These are phyloP conservation scores for Saccharomycopsis microspora DNA, from an alignment of 805 yeast species.

Conservation along the genomic window DNA sequence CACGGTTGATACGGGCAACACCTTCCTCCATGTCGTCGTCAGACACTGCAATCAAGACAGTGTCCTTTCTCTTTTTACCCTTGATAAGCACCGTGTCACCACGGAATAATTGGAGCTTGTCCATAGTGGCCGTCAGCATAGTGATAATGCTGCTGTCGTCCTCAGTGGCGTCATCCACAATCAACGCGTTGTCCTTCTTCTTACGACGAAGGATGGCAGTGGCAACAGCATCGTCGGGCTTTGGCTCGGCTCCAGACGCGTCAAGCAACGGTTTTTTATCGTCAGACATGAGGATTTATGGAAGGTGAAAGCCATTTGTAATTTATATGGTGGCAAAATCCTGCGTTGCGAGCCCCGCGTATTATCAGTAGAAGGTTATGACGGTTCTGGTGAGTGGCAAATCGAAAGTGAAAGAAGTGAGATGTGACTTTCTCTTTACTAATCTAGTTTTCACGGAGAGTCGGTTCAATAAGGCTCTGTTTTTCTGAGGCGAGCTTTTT, in stretches of 20 bases:
- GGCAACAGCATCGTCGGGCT: slow-evolving; percentile 62
- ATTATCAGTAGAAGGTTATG: too few species aligned
- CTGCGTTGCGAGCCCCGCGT: too few species aligned
- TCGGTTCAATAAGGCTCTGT: too few species aligned
- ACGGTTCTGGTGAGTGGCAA: too few species aligned
- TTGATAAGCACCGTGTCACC: slow-evolving; percentile 97
- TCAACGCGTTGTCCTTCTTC: slow-evolving; percentile 91
- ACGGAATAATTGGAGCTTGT: slow-evolving; percentile 83
- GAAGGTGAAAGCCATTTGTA: too few species aligned
- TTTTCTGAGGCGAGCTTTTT: too few species aligned
- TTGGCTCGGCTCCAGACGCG: slow-evolving; percentile 52
- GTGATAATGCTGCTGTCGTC: slow-evolving; percentile 97
- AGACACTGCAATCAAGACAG: slow-evolving; percentile 88
- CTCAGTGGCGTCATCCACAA: slow-evolving; percentile 94
- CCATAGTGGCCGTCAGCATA: slow-evolving; percentile 93
- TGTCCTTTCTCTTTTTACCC: slow-evolving; percentile 97
- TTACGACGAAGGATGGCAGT: slow-evolving; percentile 95
- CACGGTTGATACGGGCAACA: slow-evolving; percentile 86
- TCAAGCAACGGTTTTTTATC: slow-evolving; percentile 39
- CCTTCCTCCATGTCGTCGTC: slow-evolving; percentile 98
- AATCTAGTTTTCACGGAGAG: too few species aligned
- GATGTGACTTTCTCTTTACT: too few species aligned
- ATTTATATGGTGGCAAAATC: too few species aligned
- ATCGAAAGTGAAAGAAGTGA: too few species aligned
- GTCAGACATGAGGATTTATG: slow-evolving; percentile 16